Evolutionary conservation across 2,329 filamentous ascomycete species (phyloP), one percentile per base, ranked within the genome.

Genomic region (Penicillium frequentans): DNA sequence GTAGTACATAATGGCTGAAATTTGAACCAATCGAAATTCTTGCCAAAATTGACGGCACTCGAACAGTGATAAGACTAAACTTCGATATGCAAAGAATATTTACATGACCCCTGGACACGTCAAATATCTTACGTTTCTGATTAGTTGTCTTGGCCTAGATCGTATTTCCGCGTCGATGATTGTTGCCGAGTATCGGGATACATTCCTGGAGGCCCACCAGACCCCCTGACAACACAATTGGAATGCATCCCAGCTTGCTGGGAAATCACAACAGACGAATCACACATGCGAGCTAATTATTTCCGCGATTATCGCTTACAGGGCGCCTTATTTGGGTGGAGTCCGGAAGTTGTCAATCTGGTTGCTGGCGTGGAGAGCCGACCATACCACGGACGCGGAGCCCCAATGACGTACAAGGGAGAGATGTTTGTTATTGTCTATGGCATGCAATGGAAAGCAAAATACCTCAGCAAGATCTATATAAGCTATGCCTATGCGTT

Each of bases 191-290:
- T n/a, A 14, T 16, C 24, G 49, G 19, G 39, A 33, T 43, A 47
- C 65, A 68, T 68, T 68, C 66, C 57, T 26, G 16, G 55, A 56
- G 55, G 55, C 10, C 59, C 26, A 13, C 37, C 23, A 21, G n/a
- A 39, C 33, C 42, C 64, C 63, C 56, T 58, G 64, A 66, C 64
- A 68, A 68, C 63, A 45, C 42, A 16, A 14, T 21, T 43, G 59
- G 66, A 68, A 68, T 68, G 66, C 49, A 59, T 42, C 51, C 51
- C 23, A 55, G 24, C 54, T 31, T 21, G 44, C 26, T 6, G 16
- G 23, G 6, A 11, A n/a, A 3, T n/a, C 13, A 21, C 2, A 6
- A 49, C 14, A 45, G 48, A n/a, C 63, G 62, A 63, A 64, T 65
- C 10, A 52, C 6, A 5, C 48, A 26, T 14, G 2, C 5, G 10